These are phyloP conservation scores for Scheffersomyces parashehatae DNA, from an alignment of 1,139 yeast genomes.

Conservation along the genomic window DNA sequence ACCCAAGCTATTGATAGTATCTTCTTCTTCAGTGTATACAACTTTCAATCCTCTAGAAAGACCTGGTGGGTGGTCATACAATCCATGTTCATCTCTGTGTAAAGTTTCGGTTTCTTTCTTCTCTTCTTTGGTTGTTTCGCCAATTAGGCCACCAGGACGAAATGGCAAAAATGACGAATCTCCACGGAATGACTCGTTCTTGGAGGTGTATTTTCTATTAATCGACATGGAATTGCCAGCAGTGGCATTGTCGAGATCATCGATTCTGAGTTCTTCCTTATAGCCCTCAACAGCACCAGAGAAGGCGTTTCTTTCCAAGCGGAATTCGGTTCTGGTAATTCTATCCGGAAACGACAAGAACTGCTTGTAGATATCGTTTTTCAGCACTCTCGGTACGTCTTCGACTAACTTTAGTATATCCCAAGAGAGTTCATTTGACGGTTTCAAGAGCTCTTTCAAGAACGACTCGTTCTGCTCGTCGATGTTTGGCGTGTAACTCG, in stretches of 20 bases:
- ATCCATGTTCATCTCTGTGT: slow-evolving; percentile 71
- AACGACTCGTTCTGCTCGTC: no score
- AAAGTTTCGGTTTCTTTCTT: slow-evolving; percentile 41
- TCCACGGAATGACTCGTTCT: slow-evolving; percentile 66
- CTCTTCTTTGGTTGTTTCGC: slow-evolving; percentile 23
- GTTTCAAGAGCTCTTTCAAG: slow-evolving; percentile 38
- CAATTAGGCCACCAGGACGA: slow-evolving; percentile 84
- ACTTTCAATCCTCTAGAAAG: slow-evolving; percentile 65
- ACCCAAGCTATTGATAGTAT: slow-evolving; percentile 7
- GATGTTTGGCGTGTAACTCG: no score
- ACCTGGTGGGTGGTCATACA: slow-evolving; percentile 84
- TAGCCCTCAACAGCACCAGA: slow-evolving; percentile 66
- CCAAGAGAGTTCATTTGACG: slow-evolving; percentile 57
- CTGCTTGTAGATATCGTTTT: slow-evolving; percentile 35
- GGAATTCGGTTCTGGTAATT: slow-evolving; percentile 54
- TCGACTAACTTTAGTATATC: slow-evolving; percentile 57
- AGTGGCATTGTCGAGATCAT: slow-evolving; percentile 53
- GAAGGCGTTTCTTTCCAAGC: slow-evolving; percentile 73
- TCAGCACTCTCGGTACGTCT: slow-evolving; percentile 35
- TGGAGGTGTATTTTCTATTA: slow-evolving; percentile 65
- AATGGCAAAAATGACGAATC: slow-evolving; percentile 80
- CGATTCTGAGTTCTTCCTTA: slow-evolving; percentile 57
- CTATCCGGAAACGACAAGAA: slow-evolving; percentile 54
- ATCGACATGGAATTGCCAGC: slow-evolving; percentile 74
- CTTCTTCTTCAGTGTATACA: slow-evolving; percentile 10